Evolutionary conservation across 345 rosid species (phyloP), one percentile per base, ranked within the genome.

Genomic region (Luvunga scandens): DNA sequence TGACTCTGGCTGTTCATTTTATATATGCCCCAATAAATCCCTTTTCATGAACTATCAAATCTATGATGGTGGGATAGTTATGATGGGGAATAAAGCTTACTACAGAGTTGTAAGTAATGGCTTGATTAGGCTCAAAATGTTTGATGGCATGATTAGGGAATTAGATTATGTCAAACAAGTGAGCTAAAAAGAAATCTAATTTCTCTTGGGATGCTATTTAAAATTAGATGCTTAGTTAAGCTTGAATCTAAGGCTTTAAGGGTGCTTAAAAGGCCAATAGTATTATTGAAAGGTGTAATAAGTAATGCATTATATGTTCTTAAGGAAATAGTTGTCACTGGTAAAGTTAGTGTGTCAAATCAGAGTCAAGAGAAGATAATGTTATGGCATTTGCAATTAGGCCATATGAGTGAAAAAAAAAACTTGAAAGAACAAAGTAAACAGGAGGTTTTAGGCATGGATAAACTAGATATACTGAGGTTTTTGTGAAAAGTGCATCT

Each of bases 241-340:
- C 9, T 7, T 14, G 22, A 64, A 13, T 9, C 2, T 8, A 7
- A n/a, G 13, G 7, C 4, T 13, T 12, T 64, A 0, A 30, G 16
- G 4, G n/a, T 64, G 2, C 31, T 5, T 0, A 64, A 64, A 28
- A 12, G 38, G 6, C 5, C 39, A 9, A 28, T 64, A 1, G 38
- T 64, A 4, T 3, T 64, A 4, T 14, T 64, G n/a, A 28, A 13
- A 5, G 0, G 34, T 7, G 6, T 7, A 4, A 30, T 0, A 2
- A 6, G 1, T 0, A 64, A 64, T 30, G 39, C 4, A 0, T 64
- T 64, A 1, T 64, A 64, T 64, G 9, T 13, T 2, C 4, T 31
- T 0, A 4, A 28, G 16, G 39, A 31, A 1, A 4, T 6, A 4
- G 0, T 0, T 13, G 1, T 64, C 2, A 14, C 0, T 33, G 10